Evolutionary conservation across 2,329 filamentous ascomycete species (phyloP), one percentile per base, ranked within the genome.

Genomic region (Monascus ruber): DNA sequence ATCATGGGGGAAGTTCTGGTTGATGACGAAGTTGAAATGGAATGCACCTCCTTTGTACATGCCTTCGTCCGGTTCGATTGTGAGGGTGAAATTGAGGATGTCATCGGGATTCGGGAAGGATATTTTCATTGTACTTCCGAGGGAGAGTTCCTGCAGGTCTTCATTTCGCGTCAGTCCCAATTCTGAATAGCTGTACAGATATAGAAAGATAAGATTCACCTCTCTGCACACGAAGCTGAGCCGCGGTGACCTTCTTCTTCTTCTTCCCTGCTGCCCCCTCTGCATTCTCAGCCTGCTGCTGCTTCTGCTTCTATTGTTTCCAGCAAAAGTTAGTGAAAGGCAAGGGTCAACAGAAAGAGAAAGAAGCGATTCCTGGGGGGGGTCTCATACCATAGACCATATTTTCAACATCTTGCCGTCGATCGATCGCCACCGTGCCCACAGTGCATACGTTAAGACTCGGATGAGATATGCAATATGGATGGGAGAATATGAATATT

Each of bases 171-270:
- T 17, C 17, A 17, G 17, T 17, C 17, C 3, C 17, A 3, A 17
- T 17, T 17, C 17, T 17, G 17, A 17, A 17, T 17, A 17, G 17
- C 17, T 17, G 17, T 17, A 17, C 17, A 17, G 17, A 17, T 17
- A 17, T 17, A 17, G n/a, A n/a, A n/a, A n/a, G n/a, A 34, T 24
- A 5, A 37, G 38, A 54, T 59, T 39, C 68, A 93, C 89, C 91
- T 76, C 94, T 94, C 67, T 96, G 91, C 45, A 95, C 87, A 44
- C 91, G 83, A 47, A 96, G 71, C 68, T 96, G 88, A 39, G 91
- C 91, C 11, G 91, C 86, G 24, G 91, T 96, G 49, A 98, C 88
- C 73, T 95, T 96, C 77, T 95, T 96, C 77, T 95, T 96, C 72
- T 87, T 94, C 39, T 79, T 81, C 34, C 78, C 73, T 28, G 74